Evolutionary conservation across 768 basidiomycete genomes (phyloP), one percentile per base, ranked within the genome.

Genomic region (Mycena epipterygia): DNA sequence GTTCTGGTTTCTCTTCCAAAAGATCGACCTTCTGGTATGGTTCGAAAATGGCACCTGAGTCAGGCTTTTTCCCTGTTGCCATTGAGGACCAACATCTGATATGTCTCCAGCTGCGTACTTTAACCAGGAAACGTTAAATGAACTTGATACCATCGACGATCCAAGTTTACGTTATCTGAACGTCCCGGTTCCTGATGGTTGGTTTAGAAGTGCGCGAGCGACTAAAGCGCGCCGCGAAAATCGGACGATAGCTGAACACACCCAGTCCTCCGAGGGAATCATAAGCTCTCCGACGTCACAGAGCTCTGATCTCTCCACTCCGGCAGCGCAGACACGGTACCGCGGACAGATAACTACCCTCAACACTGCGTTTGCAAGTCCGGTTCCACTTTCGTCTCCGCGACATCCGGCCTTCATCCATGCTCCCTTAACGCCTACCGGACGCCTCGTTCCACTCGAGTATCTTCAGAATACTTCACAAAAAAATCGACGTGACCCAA

Each of bases 41-140:
- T 89, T 60, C 88, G 92, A 60, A 95, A 95, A 76, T 95, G 94
- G 94, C 94, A 95, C 76, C 84, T 95, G 33, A 95, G 94, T 94
- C 76, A 77, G 92, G 48, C 52, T 44, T 56, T 49, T 61, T 35
- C 66, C 70, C 64, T 67, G 77, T 64, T 46, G 46, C 32, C 23
- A 37, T 27, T 64, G 41, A 56, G 56, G 68, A 61, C 71, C 77
- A 32, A 64, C 73, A 73, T 78, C 77, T 80, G 79, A 82, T 76
- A 80, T 58, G 48, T 71, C 55, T 66, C 39, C 76, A 95, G 94
- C 94, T 69, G 93, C 94, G 53, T 95, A 95, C 84, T 95, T 94
- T 79, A 94, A 91, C 74, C 93, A 93, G 76, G 89, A 89, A 75
- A 91, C 87, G 64, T 82, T 95, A 68, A 91, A 93, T 77, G 85